phyloP scores from a whole-genome alignment of 1,139 yeast genomes.

The Ogataea hybrid region DNA sequence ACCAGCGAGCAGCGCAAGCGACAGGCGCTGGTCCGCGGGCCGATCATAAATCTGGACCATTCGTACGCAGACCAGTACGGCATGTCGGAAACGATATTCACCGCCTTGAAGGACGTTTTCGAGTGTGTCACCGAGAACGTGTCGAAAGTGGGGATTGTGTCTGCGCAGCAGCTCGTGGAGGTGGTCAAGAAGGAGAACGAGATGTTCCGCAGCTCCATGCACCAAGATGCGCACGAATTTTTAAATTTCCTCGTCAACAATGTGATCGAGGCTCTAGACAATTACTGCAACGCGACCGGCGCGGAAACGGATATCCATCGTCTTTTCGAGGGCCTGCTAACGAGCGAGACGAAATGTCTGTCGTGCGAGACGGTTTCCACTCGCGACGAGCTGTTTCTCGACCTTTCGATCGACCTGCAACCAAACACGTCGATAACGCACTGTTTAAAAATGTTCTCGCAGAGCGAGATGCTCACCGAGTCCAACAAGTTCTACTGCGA shows the following conservation, averaged over 20 bases:
- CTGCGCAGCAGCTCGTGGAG: slow-evolving; percentile 72
- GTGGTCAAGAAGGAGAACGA: slow-evolving; percentile 79
- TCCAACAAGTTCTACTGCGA: slow-evolving; percentile 94
- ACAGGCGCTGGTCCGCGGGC: slow-evolving; percentile 78
- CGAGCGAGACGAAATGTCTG: slow-evolving; percentile 86
- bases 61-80: slow-evolving; percentile 48
- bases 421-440: slow-evolving; percentile 72
- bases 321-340: slow-evolving; percentile 79
- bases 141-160: slow-evolving; percentile 75
- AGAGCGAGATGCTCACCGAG: slow-evolving; percentile 80
- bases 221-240: slow-evolving; percentile 98
- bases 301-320: slow-evolving; percentile 47
- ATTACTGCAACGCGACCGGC: slow-evolving; percentile 15
- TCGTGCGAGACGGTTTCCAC: slow-evolving; percentile 87
- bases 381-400: slow-evolving; percentile 83
- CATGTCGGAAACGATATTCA: slow-evolving; percentile 56
- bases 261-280: slow-evolving; percentile 66
- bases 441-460: slow-evolving; percentile 76
- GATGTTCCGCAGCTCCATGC: slow-evolving; percentile 87
- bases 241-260: slow-evolving; percentile 82
- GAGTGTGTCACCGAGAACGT: slow-evolving; percentile 77
- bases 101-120: slow-evolving; percentile 80
- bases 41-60: slow-evolving; percentile 77
- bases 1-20: slow-evolving; percentile 76
- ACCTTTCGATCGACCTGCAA: slow-evolving; percentile 81